Evolutionary conservation across 2,329 filamentous ascomycete species (phyloP), one percentile per base, ranked within the genome.

Genomic region (Talaromyces sp.): DNA sequence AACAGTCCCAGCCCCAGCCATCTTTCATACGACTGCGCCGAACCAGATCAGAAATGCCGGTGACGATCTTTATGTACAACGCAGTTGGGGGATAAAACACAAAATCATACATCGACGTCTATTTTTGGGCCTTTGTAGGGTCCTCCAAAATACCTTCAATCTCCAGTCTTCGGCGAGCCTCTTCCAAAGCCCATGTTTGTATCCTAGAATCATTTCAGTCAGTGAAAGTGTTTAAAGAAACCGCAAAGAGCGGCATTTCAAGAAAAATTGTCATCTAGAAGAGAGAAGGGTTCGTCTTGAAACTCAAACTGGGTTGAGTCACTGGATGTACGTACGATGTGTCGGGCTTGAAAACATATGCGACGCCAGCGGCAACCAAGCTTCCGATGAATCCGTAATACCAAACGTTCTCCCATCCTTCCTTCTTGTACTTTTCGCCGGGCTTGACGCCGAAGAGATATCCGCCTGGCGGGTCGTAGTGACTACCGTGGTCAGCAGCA

Each of bases 171-270:
- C 94, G 86, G 73, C 94, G 86, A 57, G 94, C 94, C 81, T 99
- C 94, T 80, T 99, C 94, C 50, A 99, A 86, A 64, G 94, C 94
- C 94, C 94, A 99, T 59, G 93, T 97, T 82, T 97, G 94, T 86
- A 99, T 97, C 77, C 94, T 99, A 70, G 63, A 61, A 24, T n/a
- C 14, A 41, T 41, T 43, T 41, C 26, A 46, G 12, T 26, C 26
- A 63, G 26, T 12, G 10, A 8, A 24, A 17, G 11, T 8, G 9
- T 41, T 43, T 6, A 19, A 57, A 26, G 3, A 48, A 21, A 24
- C 3, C 21, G 9, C 24, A 54, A 46, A 43, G 8, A 7, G 24
- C 3, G 26, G 17, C 17, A 52, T 17, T 27, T 9, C 24, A 52
- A 52, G 48, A 51, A 51, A 5, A 11, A 29, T 29, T 29, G 6